These are phyloP conservation scores for Stachybotrys elegans DNA, from an alignment of 2,329 filamentous ascomycete species.

Conservation along the genomic window DNA sequence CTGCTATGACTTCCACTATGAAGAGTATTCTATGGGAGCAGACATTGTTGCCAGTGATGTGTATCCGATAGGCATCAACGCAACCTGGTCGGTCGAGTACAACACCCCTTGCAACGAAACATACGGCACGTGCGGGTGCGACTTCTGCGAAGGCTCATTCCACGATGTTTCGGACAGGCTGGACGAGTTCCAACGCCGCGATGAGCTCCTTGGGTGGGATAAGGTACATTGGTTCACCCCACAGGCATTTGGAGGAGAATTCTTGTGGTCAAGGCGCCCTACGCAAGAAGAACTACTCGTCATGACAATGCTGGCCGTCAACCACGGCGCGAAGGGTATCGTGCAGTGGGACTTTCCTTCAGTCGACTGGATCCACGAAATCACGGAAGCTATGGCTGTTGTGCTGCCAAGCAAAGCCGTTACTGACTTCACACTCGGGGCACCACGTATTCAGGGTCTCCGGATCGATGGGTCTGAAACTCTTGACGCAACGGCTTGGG, in stretches of 20 bases:
- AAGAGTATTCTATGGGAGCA: constrained; percentile 45
- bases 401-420: neutral
- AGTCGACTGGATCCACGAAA: neutral
- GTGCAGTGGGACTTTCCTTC: constrained; percentile 30
- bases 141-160: constrained; percentile 50
- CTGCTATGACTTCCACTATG: constrained; percentile 58
- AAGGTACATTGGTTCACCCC: constrained; percentile 39
- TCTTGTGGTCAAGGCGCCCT: constrained; percentile 42
- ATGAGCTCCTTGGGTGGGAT: constrained; percentile 36
- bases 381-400: neutral
- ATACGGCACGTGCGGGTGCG: constrained; percentile 59
- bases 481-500: neutral
- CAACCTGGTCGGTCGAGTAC: constrained; percentile 45
- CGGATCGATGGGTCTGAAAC: neutral
- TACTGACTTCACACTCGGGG: neutral
- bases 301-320: constrained; percentile 40
- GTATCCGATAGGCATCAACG: constrained; percentile 55
- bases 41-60: constrained; percentile 57
- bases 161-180: constrained; percentile 42
- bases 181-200: constrained; percentile 24
- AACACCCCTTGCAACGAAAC: constrained; percentile 52
- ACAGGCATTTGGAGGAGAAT: constrained; percentile 42
- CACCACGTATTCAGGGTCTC: neutral
- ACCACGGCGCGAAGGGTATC: constrained; percentile 38
- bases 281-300: constrained; percentile 35